Conservation (phyloP, 2,329 filamentous ascomycete genomes). For the Meredithiella fracta region DNA sequence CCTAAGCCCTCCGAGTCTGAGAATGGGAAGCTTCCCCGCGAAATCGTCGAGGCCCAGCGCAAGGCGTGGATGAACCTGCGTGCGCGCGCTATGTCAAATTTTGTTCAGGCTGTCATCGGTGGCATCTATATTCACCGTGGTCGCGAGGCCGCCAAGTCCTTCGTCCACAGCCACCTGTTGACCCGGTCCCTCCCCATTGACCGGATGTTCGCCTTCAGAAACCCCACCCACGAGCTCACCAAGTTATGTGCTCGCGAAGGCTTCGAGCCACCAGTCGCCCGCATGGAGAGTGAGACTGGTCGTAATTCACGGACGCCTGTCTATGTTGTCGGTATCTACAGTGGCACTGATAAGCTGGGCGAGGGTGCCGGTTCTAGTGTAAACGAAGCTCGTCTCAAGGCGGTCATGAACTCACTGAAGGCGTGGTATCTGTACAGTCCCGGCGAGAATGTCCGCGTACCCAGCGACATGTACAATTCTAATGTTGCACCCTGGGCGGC, state of each 20-base stretch:
- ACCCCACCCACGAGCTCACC: slow-evolving; percentile 69
- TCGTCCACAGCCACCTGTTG: slow-evolving; percentile 72
- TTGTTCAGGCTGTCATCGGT: slow-evolving; percentile 71
- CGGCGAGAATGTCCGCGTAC: slow-evolving; percentile 42
- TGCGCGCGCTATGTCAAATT: slow-evolving; percentile 52
- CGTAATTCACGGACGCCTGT: slow-evolving; percentile 71
- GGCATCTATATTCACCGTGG: slow-evolving; percentile 76
- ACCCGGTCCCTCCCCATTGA: slow-evolving; percentile 61
- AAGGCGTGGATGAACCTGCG: slow-evolving; percentile 49
- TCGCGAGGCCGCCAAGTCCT: slow-evolving; percentile 58
- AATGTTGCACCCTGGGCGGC: slow-evolving; percentile 48
- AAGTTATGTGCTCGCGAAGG: slow-evolving; percentile 75
- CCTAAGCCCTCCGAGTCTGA: slow-evolving; percentile 12
- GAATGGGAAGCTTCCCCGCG: slow-evolving; percentile 14
- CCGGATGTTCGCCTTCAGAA: slow-evolving; percentile 65
- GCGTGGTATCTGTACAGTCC: slow-evolving; percentile 95
- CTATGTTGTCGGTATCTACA: slow-evolving; percentile 87
- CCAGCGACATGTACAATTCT: slow-evolving; percentile 51
- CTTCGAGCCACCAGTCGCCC: slow-evolving; percentile 73
- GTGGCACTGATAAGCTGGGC: slow-evolving; percentile 76
- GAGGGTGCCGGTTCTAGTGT: slow-evolving; percentile 72
- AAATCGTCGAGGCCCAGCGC: slow-evolving; percentile 13
- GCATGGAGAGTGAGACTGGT: slow-evolving; percentile 82
- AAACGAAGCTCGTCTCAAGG: slow-evolving; percentile 59
- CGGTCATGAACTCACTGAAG: slow-evolving; percentile 74